phyloP scores from a whole-genome alignment of 345 rosid genomes.

The Eucalyptus tenuipes region DNA sequence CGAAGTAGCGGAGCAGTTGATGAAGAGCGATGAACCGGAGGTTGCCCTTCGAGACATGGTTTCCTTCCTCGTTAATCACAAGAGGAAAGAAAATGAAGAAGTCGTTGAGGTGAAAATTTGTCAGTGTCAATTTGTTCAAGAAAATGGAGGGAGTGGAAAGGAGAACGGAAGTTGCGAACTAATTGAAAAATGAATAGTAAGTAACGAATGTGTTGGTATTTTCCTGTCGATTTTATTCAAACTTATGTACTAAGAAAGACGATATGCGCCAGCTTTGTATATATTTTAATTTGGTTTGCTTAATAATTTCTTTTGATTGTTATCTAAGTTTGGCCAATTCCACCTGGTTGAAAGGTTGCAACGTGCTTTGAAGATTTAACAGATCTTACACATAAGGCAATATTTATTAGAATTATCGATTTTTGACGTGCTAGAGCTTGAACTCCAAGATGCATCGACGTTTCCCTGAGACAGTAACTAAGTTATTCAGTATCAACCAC shows the following conservation, averaged over 20 bases:
- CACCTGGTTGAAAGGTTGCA: no score
- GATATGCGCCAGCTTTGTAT: background rate
- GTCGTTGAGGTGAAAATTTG: background rate
- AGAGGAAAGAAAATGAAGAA: background rate
- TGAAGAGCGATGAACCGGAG: slow-evolving; percentile 27
- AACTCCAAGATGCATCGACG: no score
- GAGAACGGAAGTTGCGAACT: background rate
- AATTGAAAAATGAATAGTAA: background rate
- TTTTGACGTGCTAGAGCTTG: no score
- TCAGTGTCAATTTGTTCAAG: background rate
- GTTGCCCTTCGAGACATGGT: slow-evolving; percentile 7
- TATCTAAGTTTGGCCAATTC: no score
- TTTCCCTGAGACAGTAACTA: no score
- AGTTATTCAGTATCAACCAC: no score
- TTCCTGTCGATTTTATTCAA: background rate
- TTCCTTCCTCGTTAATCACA: slow-evolving; percentile 15
- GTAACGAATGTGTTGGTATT: no score
- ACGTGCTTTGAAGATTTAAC: no score
- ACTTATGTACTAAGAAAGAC: background rate
- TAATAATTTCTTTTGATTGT: background rate
- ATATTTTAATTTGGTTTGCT: background rate
- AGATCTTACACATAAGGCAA: no score
- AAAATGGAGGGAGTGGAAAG: background rate
- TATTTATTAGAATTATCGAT: no score
- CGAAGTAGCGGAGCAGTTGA: slow-evolving; percentile 31